These are phyloP conservation scores for Flaveria trinervia DNA, from an alignment of 129 eudicot species.

Conservation along the genomic window DNA sequence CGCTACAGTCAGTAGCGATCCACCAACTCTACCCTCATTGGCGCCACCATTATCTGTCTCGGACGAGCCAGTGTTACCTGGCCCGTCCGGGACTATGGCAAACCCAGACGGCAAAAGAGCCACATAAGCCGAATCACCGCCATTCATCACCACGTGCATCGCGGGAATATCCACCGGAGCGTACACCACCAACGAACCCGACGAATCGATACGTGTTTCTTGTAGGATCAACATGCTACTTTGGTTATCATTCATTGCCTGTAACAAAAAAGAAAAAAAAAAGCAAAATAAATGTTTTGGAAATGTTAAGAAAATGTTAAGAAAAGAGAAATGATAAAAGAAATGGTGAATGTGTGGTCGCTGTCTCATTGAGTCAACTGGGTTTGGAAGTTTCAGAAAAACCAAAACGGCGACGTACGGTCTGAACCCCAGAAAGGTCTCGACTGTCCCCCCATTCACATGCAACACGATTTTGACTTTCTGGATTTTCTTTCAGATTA, in stretches of 20 bases:
- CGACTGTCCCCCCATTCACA: slow-evolving; percentile 45
- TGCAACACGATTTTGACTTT: slow-evolving; percentile 58
- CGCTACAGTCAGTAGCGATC: slow-evolving; percentile 86
- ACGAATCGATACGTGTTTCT: slow-evolving; percentile 87
- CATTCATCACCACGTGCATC: slow-evolving; percentile 96
- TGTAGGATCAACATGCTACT: slow-evolving; percentile 94
- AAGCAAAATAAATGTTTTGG: slow-evolving; percentile 10
- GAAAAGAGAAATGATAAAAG: background rate
- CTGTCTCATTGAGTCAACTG: slow-evolving; percentile 46
- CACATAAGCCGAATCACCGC: slow-evolving; percentile 96
- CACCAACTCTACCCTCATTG: slow-evolving; percentile 40
- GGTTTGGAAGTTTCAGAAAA: slow-evolving; percentile 37
- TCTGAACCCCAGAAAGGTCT: slow-evolving; percentile 53
- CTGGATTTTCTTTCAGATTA: slow-evolving; percentile 32
- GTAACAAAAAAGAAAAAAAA: slow-evolving; percentile 1
- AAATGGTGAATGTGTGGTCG: slow-evolving; percentile 38
- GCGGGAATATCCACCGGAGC: slow-evolving; percentile 99
- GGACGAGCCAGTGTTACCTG: slow-evolving; percentile 49
- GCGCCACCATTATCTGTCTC: slow-evolving; percentile 35
- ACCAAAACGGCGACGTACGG: slow-evolving; percentile 44
- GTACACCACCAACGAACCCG: slow-evolving; percentile 94
- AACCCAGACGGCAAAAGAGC: slow-evolving; percentile 94
- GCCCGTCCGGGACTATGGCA: slow-evolving; percentile 82
- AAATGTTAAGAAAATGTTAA: background rate
- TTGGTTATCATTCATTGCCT: slow-evolving; percentile 82